Evolutionary conservation across 371 early-diverging fungal genomes (phyloP), one percentile per base, ranked within the genome.

Genomic region (Lichtheimia hyalospora): DNA sequence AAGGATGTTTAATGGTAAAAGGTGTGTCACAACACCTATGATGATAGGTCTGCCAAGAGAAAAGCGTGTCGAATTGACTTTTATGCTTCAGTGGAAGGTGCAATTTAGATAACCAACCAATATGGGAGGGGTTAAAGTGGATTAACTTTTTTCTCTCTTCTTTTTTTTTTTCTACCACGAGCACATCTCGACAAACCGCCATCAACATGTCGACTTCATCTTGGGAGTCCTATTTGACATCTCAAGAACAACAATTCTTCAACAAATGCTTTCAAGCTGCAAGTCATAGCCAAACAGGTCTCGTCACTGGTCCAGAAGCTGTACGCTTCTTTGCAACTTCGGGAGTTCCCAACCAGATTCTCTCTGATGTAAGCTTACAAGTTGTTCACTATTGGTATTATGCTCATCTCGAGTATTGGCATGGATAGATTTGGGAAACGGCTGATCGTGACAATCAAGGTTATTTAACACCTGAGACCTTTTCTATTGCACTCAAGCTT

Each of bases 321-420:
- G 94, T 92, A 3, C 86, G 84, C 3, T 94, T 96, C 69, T 86
- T 95, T 77, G 84, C 84, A 57, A 89, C 88, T 64, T 94, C 93
- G 3, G 83, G 86, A 39, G 83, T 96, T 0, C 84, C 92, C 0
- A 83, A 84, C 39, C 73, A 77, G 28, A 77, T 83, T 10, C 80
- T 96, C n/a, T 86, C 89, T 53, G 85, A 90, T 77, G 92, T 89
- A 79, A 66, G 61, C 49, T 14, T 3, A 14, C 42, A 48, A 23
- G 34, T 8, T 6, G 34, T 34, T 34, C 34, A 34, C 0, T 8
- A 8, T 34, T 8, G 34, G 2, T 34, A 34, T 6, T 8, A 10
- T 34, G 2, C 34, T 34, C 34, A 34, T 34, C 34, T 34, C 34
- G 34, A 10, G 10, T 34, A 7, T 34, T 34, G 5, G 27, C 0